Conservation (phyloP, 1,284 basidiomycete genomes). For the Fistulina hepatica region DNA sequence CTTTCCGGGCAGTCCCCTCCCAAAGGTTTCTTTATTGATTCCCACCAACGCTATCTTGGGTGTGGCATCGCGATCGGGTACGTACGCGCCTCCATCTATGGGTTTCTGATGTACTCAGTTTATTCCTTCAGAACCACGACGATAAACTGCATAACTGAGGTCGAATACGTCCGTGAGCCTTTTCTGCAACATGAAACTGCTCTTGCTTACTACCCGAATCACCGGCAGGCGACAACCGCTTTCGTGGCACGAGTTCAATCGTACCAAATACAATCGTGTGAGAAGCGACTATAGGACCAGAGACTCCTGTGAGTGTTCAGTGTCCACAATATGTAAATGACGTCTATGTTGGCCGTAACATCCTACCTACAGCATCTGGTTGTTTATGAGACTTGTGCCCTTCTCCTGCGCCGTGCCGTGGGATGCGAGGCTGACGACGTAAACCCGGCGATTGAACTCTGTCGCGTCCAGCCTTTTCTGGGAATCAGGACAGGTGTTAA, state of each 20-base stretch:
- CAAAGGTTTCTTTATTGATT: slow-evolving; percentile 13
- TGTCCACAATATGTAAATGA: not conserved
- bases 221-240: slow-evolving; percentile 5
- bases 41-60: slow-evolving; percentile 15
- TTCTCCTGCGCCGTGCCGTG: slow-evolving; percentile 4
- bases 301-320: not conserved
- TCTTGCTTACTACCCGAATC: not conserved
- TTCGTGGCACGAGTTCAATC: slow-evolving; percentile 1
- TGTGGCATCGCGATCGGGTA: slow-evolving; percentile 13
- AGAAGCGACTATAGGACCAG: not conserved
- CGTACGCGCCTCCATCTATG: not conserved
- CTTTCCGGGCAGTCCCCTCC: slow-evolving; percentile 13
- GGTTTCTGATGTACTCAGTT: not conserved
- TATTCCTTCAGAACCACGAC: not conserved
- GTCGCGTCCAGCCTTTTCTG: slow-evolving; percentile 10
- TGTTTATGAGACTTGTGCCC: slow-evolving; percentile 1
- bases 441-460: not conserved
- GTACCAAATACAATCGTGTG: slow-evolving; percentile 3
- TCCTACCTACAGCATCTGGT: slow-evolving; percentile 1
- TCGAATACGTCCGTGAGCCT: slow-evolving; percentile 1
- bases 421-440: not conserved
- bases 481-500: slow-evolving; percentile 11
- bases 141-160: not conserved
- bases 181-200: not conserved
- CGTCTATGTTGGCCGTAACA: not conserved